Evolutionary conservation across 2,329 filamentous ascomycete species (phyloP).

Genomic region (Fusarium goolgardi): DNA sequence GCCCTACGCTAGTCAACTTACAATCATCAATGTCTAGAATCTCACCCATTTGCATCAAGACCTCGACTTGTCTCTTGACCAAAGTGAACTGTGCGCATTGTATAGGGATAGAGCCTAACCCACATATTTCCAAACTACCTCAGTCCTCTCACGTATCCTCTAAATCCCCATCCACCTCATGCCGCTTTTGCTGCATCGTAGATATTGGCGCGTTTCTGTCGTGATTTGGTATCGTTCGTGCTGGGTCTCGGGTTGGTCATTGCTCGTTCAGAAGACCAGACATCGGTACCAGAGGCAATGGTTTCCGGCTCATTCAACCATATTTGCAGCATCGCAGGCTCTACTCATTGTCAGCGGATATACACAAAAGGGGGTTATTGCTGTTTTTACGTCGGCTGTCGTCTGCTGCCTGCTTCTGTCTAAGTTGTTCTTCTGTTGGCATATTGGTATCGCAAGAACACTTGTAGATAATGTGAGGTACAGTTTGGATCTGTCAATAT

Average conservation of each 20-base stretch:
- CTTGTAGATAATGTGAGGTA: rapidly evolving
- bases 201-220: rapidly evolving
- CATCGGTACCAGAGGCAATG: not conserved
- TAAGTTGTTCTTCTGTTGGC: not conserved
- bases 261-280: not conserved
- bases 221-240: rapidly evolving
- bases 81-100: no score
- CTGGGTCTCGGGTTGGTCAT: not conserved
- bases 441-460: not conserved
- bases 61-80: no score
- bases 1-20: no score
- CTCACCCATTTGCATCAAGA: no score
- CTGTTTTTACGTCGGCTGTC: not conserved
- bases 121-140: no score
- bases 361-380: no score
- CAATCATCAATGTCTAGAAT: no score
- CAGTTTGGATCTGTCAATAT: rapidly evolving
- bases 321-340: not conserved
- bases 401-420: not conserved
- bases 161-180: rapidly evolving
- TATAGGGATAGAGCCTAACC: no score
- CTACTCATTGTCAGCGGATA: no score
- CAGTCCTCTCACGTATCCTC: no score
- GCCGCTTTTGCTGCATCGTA: not conserved
- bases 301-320: not conserved